Base-by-base conservation (phyloP, 108 stramenopile genomes). In the Pseudonitzschia pungens region DNA sequence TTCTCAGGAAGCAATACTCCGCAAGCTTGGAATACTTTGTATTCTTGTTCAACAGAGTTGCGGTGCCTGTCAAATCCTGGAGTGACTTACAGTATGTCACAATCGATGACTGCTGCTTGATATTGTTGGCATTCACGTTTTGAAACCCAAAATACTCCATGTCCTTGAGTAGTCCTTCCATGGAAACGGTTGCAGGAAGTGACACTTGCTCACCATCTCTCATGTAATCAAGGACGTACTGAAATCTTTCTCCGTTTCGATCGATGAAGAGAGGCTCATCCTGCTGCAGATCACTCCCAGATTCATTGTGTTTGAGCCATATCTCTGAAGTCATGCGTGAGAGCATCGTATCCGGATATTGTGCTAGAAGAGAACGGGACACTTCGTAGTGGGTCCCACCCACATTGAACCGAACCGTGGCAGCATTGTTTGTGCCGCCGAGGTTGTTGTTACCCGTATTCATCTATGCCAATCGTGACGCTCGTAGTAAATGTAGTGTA, bases 301-400 rank as follows among this genome's bases (percentile, higher is more conserved):
- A 2, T 41, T 48, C 50, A 11, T n/a, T n/a, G n/a, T n/a, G n/a
- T n/a, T n/a, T n/a, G n/a, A 53, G 18, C 76, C 80, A 73, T 0
- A 26, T 66, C 42, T 81, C 50, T 31, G 71, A 76, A 20, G 51
- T 45, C 43, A 60, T 66, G 26, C 41, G 31, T 44, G 72, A 73
- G 24, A 82, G 68, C 68, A 82, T 70, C 0, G 76, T 45, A 8
- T 74, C 52, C n/a, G 76, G 68, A 44, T 74, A 42, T 33, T 70
- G 67, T 20, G 63, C 65, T 11, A 82, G 27, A 1, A 77, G 50
- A 14, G 72, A 65, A 4, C 77, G 66, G 42, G 76, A 75, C 22
- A 82, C 81, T 45, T 74, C 54, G 58, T 74, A 82, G 22, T 16
- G 32, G 11, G 28, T 73, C 20, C 81, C 81, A n/a, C 81, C 77